phyloP scores from a whole-genome alignment of 2,329 filamentous ascomycete genomes.

The Lasiodiplodia gonubiensis region DNA sequence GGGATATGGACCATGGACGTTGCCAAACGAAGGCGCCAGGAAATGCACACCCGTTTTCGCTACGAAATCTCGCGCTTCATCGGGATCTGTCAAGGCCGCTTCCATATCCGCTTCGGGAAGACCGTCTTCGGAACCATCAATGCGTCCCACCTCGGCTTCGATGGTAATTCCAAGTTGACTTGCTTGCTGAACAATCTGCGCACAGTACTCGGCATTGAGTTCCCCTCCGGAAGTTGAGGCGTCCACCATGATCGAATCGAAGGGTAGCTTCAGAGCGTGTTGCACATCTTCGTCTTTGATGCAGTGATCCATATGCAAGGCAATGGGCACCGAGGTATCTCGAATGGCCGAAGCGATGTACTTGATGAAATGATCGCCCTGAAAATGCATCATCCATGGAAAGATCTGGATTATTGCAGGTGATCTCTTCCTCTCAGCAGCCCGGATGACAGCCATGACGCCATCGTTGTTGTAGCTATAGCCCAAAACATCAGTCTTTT shows the following conservation, averaged over 20 bases:
- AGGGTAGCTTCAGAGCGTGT: not conserved
- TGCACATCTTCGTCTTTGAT: slow-evolving; percentile 16
- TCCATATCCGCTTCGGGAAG: not conserved
- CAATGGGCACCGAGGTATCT: slow-evolving; percentile 58
- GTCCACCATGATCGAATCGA: slow-evolving; percentile 28
- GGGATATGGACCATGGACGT: slow-evolving; percentile 32
- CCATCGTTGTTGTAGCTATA: slow-evolving; percentile 43
- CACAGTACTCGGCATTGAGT: not conserved
- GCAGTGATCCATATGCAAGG: slow-evolving; percentile 27
- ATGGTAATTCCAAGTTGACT: not conserved
- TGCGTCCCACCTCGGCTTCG: slow-evolving; percentile 19
- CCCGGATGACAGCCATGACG: slow-evolving; percentile 43
- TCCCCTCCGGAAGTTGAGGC: not conserved
- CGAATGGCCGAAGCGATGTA: slow-evolving; percentile 43
- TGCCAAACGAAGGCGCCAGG: slow-evolving; percentile 25
- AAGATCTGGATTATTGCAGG: slow-evolving; percentile 39
- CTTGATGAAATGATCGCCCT: not conserved
- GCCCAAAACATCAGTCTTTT: not conserved
- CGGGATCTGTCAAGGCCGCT: not conserved
- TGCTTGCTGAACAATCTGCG: not conserved
- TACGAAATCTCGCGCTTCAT: slow-evolving; percentile 15
- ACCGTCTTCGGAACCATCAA: slow-evolving; percentile 20
- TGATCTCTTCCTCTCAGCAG: slow-evolving; percentile 42
- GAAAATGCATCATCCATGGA: slow-evolving; percentile 3
- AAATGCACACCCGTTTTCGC: slow-evolving; percentile 17